These are phyloP conservation scores for Penicillium desertorum DNA, from an alignment of 495 filamentous ascomycete species.

Conservation along the genomic window DNA sequence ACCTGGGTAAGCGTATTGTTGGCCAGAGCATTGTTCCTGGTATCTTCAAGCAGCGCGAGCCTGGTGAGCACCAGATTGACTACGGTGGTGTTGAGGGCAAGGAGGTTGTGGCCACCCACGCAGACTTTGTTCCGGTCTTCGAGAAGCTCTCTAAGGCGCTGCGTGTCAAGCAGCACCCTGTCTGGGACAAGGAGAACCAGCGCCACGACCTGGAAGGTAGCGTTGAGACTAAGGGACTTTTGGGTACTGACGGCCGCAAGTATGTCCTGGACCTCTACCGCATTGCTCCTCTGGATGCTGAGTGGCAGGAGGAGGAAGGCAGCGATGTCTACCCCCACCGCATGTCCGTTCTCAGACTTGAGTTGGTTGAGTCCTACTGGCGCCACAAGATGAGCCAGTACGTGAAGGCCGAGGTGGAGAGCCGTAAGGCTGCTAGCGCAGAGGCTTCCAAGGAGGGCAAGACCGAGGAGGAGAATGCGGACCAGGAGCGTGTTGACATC, in stretches of 20 bases:
- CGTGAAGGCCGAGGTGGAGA: slow-evolving; percentile 70
- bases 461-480: slow-evolving; percentile 36
- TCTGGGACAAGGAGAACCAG: slow-evolving; percentile 96
- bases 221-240: slow-evolving; percentile 95
- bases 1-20: slow-evolving; percentile 94
- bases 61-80: slow-evolving; percentile 96
- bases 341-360: slow-evolving; percentile 88
- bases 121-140: slow-evolving; percentile 81
- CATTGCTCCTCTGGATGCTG: slow-evolving; percentile 86
- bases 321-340: slow-evolving; percentile 79
- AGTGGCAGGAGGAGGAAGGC: slow-evolving; percentile 79
- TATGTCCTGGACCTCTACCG: slow-evolving; percentile 97
- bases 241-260: slow-evolving; percentile 96
- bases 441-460: slow-evolving; percentile 47
- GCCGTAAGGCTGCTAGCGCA: slow-evolving; percentile 48
- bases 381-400: slow-evolving; percentile 84
- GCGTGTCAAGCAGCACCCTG: slow-evolving; percentile 87
- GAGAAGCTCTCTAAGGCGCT: slow-evolving; percentile 85
- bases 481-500: slow-evolving; percentile 70
- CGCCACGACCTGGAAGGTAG: slow-evolving; percentile 91
- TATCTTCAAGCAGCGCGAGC: slow-evolving; percentile 98
- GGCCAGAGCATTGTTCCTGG: slow-evolving; percentile 98
- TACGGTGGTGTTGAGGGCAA: slow-evolving; percentile 98
- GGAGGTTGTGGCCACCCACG: slow-evolving; percentile 87
- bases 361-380: slow-evolving; percentile 82